These are phyloP conservation scores for Colletotrichum sp. DNA, from an alignment of 2,329 filamentous ascomycete species.

Conservation along the genomic window DNA sequence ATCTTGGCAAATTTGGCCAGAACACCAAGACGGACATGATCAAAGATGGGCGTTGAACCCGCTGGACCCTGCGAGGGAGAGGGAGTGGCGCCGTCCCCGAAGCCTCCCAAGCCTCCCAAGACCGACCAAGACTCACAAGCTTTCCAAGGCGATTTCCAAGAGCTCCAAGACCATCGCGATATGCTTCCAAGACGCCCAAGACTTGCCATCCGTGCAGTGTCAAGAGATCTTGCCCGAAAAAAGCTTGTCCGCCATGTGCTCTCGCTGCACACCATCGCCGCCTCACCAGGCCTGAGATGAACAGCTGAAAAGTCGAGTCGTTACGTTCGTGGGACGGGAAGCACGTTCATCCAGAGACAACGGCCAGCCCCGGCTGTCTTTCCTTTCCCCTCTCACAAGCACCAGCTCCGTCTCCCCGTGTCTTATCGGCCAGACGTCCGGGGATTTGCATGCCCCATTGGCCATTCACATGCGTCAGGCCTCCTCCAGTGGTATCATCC, in stretches of 20 bases:
- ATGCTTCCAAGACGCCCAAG: constrained; percentile 8
- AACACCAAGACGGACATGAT: not conserved
- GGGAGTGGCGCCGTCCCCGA: not conserved
- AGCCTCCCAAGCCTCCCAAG: not conserved
- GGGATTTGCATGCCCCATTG: not conserved
- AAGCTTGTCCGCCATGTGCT: constrained; percentile 1
- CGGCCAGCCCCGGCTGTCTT: not conserved
- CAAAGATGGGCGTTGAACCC: not conserved
- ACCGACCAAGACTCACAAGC: constrained; percentile 4
- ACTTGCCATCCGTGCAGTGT: constrained; percentile 1
- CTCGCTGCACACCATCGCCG: not conserved
- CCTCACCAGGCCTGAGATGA: not conserved
- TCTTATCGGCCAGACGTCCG: not conserved
- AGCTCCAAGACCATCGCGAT: not conserved
- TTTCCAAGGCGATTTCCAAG: not conserved
- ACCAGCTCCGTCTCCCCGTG: not conserved
- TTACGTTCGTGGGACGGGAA: not conserved
- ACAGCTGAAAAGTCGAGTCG: not conserved
- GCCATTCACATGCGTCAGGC: not conserved
- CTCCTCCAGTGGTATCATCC: not conserved
- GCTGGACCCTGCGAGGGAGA: not conserved
- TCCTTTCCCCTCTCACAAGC: not conserved
- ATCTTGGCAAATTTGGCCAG: not conserved
- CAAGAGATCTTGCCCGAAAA: constrained; percentile 7
- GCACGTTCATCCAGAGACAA: not conserved